Percentiles rank a stretch among this genome's conserved stretches.
Conservation (phyloP, 495 filamentous ascomycete species). For the Tuber aestivum region DNA sequence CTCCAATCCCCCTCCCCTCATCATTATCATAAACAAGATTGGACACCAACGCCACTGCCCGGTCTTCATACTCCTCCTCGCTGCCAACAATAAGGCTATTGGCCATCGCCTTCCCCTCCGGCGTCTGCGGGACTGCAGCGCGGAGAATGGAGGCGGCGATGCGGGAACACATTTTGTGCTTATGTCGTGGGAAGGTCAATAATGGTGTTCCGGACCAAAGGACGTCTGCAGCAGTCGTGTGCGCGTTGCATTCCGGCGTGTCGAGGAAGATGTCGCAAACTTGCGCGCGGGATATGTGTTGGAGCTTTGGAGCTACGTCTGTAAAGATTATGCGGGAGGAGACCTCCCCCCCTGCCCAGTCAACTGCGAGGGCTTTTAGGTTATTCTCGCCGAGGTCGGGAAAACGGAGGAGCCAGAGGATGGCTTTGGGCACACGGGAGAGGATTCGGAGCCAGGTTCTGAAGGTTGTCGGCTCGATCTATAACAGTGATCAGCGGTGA, state of each 20-base stretch:
- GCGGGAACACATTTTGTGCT: conserved; percentile 97
- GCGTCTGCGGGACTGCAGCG: conserved; percentile 71
- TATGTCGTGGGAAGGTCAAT: conserved; percentile 86
- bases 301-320: conserved; percentile 89
- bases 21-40: conserved; percentile 57
- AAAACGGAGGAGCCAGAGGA: conserved; percentile 95
- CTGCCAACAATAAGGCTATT: conserved; percentile 70
- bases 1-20: conserved; percentile 29
- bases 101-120: conserved; percentile 61
- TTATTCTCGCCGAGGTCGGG: conserved; percentile 88
- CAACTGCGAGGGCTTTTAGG: conserved; percentile 67
- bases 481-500: conserved; percentile 18
- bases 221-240: conserved; percentile 95
- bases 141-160: conserved; percentile 93
- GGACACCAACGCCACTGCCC: conserved; percentile 66
- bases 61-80: conserved; percentile 73
- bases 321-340: conserved; percentile 93
- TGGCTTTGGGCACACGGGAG: conserved; percentile 73
- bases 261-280: conserved; percentile 93
- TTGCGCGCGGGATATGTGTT: conserved; percentile 87
- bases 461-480: conserved; percentile 98
- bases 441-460: conserved; percentile 94
- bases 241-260: conserved; percentile 96
- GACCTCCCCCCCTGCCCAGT: conserved; percentile 80
- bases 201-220: conserved; percentile 94